Evolutionary conservation across 768 basidiomycete species (phyloP).

Genomic region (Gautieria morchelliformis): DNA sequence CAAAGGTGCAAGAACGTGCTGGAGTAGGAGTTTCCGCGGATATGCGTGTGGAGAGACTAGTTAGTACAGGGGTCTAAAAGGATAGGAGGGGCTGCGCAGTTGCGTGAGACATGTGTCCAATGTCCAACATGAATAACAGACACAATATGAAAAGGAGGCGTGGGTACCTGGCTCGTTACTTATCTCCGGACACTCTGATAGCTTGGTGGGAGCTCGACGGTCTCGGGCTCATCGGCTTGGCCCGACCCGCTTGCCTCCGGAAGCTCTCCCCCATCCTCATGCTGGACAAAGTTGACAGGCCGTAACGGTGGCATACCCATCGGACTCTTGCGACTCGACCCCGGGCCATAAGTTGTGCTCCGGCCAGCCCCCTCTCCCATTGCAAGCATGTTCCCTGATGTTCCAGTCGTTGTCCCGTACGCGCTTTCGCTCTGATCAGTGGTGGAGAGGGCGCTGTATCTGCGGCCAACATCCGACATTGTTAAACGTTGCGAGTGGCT

Average conservation of each 20-base stretch:
- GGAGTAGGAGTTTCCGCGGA: not conserved
- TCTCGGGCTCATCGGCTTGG: slow-evolving; percentile 45
- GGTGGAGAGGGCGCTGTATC: slow-evolving; percentile 11
- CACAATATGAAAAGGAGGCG: too few relatives aligned
- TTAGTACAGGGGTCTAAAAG: not conserved
- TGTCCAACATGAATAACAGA: too few relatives aligned
- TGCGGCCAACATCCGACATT: not conserved
- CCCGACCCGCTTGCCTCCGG: slow-evolving; percentile 30
- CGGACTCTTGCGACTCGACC: slow-evolving; percentile 17
- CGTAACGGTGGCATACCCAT: slow-evolving; percentile 38
- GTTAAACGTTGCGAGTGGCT: slow-evolving; percentile 14
- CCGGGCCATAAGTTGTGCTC: slow-evolving; percentile 34
- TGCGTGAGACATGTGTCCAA: too few relatives aligned
- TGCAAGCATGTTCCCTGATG: slow-evolving; percentile 9
- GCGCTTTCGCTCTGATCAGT: slow-evolving; percentile 13
- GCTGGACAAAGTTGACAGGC: slow-evolving; percentile 74
- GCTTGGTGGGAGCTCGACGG: slow-evolving; percentile 76
- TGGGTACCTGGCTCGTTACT: not conserved
- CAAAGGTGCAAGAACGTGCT: not conserved
- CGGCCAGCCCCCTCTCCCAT: slow-evolving; percentile 25
- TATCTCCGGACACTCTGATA: slow-evolving; percentile 50
- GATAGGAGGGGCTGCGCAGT: too few relatives aligned
- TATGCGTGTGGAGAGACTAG: not conserved
- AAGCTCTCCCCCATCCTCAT: slow-evolving; percentile 64
- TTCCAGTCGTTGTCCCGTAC: slow-evolving; percentile 12